A percentile compares a stretch with the other conserved stretches of the same genome.
Conservation (phyloP, 108 stramenopile genomes). For the Nitzschia palea region DNA sequence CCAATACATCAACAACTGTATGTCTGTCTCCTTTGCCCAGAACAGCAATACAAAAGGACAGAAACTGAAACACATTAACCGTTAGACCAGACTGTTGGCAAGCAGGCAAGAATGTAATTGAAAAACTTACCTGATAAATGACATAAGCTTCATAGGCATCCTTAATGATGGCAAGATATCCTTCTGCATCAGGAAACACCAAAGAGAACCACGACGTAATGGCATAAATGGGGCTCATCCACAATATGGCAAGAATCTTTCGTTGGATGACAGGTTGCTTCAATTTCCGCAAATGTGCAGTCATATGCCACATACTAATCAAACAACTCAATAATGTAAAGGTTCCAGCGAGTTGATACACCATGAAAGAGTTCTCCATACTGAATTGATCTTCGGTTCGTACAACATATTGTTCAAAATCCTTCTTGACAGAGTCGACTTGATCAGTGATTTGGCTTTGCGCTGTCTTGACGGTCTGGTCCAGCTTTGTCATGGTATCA, state of each 20-base stretch:
- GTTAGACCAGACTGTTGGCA: too few relatives aligned
- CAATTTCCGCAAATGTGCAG: constrained; percentile 77
- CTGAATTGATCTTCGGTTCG: constrained; percentile 90
- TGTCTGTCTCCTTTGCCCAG: constrained; percentile 83
- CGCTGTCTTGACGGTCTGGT: constrained; percentile 45
- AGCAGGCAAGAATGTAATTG: background rate
- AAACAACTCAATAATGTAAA: constrained; percentile 86
- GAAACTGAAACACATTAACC: constrained; percentile 63
- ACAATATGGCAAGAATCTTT: constrained; percentile 89
- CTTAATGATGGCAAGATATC: constrained; percentile 85
- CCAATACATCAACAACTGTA: constrained; percentile 71
- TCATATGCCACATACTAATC: constrained; percentile 94
- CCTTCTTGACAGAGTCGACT: constrained; percentile 59
- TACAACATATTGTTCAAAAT: constrained; percentile 67
- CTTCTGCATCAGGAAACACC: constrained; percentile 73
- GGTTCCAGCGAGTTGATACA: constrained; percentile 90
- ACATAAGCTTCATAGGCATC: constrained; percentile 93
- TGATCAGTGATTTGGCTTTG: constrained; percentile 50
- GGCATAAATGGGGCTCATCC: constrained; percentile 89
- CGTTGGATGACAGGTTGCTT: constrained; percentile 83
- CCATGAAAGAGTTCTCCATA: constrained; percentile 92
- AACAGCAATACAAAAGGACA: constrained; percentile 86
- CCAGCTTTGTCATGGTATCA: constrained; percentile 41
- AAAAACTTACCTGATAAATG: constrained; percentile 59
- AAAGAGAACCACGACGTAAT: constrained; percentile 85